Percentiles rank a stretch among this genome's conserved stretches.
These are phyloP conservation scores for Lyophyllum shimeji DNA, from an alignment of 768 basidiomycete species.

Conservation along the genomic window DNA sequence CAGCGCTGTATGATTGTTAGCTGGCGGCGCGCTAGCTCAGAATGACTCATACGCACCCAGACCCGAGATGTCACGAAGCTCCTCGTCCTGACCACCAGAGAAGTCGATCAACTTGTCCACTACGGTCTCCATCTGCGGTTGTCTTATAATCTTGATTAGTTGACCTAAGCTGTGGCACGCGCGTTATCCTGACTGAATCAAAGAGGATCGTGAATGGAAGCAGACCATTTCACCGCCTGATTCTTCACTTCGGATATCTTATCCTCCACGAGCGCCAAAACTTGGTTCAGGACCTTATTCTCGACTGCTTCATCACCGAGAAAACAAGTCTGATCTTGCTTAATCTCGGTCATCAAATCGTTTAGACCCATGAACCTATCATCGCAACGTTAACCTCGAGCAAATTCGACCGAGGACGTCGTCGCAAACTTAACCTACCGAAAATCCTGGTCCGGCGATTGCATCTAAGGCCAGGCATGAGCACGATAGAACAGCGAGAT, in stretches of 20 bases:
- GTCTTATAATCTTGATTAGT: slow-evolving; percentile 85
- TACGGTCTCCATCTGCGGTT: slow-evolving; percentile 79
- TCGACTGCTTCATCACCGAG: slow-evolving; percentile 85
- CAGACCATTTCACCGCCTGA: slow-evolving; percentile 90
- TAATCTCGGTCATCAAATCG: slow-evolving; percentile 89
- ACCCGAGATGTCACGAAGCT: slow-evolving; percentile 90
- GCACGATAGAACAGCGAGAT: slow-evolving; percentile 1
- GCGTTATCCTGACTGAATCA: slow-evolving; percentile 6
- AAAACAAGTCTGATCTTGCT: slow-evolving; percentile 72
- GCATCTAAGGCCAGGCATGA: slow-evolving; percentile 55
- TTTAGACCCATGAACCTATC: slow-evolving; percentile 94
- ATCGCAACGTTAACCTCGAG: slow-evolving; percentile 16
- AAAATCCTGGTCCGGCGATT: slow-evolving; percentile 89
- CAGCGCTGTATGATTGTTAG: slow-evolving; percentile 53
- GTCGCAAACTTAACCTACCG: slow-evolving; percentile 46
- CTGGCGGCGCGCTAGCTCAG: background rate
- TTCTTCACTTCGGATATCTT: slow-evolving; percentile 99
- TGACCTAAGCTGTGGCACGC: slow-evolving; percentile 67
- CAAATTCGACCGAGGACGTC: slow-evolving; percentile 21
- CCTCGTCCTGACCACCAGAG: slow-evolving; percentile 86
- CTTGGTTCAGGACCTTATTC: slow-evolving; percentile 79
- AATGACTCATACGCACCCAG: slow-evolving; percentile 58
- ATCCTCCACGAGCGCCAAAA: slow-evolving; percentile 86
- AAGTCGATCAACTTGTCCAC: slow-evolving; percentile 89
- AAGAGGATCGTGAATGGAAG: slow-evolving; percentile 15